A percentile compares a stretch with the other conserved stretches of the same genome.
Evolutionary conservation across 139 green algal genomes (phyloP).

Genomic region (Coccomyxa sp.): DNA sequence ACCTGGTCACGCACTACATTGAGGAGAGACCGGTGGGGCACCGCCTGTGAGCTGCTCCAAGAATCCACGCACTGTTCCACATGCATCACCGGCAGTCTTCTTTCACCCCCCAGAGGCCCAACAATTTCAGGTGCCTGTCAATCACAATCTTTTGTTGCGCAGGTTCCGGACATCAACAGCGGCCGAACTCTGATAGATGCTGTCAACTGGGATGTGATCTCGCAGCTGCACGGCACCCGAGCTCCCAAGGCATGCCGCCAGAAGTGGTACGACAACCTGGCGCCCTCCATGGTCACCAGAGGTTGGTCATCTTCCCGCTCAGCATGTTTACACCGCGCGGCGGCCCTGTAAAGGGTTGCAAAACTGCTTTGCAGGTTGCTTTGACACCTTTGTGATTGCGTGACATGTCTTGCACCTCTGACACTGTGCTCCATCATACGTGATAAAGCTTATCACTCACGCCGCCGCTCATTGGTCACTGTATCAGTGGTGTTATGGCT

Average conservation of each 20-base stretch:
- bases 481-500: no score
- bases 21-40: background rate
- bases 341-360: no score
- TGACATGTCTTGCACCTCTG: no score
- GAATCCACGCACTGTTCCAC: no score
- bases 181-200: conserved; percentile 42
- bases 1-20: conserved; percentile 15
- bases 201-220: conserved; percentile 57
- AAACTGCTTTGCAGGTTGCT: no score
- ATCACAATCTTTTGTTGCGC: background rate
- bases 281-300: conserved; percentile 45
- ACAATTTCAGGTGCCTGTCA: background rate
- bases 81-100: background rate
- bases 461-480: no score
- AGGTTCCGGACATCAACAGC: background rate
- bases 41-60: no score
- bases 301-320: background rate
- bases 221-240: conserved; percentile 30
- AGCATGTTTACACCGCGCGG: background rate
- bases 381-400: no score
- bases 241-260: conserved; percentile 38
- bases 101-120: background rate
- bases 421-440: no score
- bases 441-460: no score
- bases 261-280: conserved; percentile 52